phyloP scores from a whole-genome alignment of 495 filamentous ascomycete genomes.

The Aspergillus campestris region DNA sequence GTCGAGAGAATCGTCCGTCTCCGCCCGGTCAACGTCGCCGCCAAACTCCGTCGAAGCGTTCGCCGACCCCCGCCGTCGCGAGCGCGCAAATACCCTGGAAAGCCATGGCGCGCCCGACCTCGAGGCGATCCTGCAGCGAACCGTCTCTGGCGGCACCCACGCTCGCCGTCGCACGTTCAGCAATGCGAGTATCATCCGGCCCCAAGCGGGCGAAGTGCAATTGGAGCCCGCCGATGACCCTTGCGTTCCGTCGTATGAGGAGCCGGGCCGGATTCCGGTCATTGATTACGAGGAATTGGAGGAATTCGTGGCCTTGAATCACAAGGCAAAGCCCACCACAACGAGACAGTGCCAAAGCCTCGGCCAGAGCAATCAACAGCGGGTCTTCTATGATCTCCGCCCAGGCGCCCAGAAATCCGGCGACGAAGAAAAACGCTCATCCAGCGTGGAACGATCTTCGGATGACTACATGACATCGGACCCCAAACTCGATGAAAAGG shows the following conservation, averaged over 20 bases:
- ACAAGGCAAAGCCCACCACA: conserved; percentile 28
- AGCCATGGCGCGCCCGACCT: conserved; percentile 50
- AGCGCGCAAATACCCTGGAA: conserved; percentile 55
- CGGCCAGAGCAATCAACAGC: conserved; percentile 38
- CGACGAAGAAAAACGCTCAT: conserved; percentile 24
- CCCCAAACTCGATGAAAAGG: conserved; percentile 16
- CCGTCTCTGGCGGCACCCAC: conserved; percentile 60
- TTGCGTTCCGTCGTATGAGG: conserved; percentile 61
- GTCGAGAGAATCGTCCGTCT: conserved; percentile 47
- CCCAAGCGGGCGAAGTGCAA: conserved; percentile 36
- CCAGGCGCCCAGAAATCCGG: conserved; percentile 24
- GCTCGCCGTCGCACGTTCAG: conserved; percentile 52
- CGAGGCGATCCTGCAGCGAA: conserved; percentile 58
- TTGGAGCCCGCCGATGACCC: conserved; percentile 63
- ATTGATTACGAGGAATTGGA: conserved; percentile 89
- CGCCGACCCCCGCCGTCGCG: conserved; percentile 63
- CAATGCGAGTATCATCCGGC: conserved; percentile 45
- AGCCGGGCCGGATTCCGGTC: conserved; percentile 45
- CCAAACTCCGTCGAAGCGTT: conserved; percentile 98
- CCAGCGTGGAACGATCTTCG: conserved; percentile 15
- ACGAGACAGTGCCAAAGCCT: conserved; percentile 43
- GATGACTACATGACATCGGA: conserved; percentile 17
- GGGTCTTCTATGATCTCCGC: conserved; percentile 58
- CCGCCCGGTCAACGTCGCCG: conserved; percentile 68
- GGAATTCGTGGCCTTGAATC: conserved; percentile 65